These are phyloP conservation scores for Blumeria hordei DNA, from an alignment of 2,329 filamentous ascomycete species.

Conservation along the genomic window DNA sequence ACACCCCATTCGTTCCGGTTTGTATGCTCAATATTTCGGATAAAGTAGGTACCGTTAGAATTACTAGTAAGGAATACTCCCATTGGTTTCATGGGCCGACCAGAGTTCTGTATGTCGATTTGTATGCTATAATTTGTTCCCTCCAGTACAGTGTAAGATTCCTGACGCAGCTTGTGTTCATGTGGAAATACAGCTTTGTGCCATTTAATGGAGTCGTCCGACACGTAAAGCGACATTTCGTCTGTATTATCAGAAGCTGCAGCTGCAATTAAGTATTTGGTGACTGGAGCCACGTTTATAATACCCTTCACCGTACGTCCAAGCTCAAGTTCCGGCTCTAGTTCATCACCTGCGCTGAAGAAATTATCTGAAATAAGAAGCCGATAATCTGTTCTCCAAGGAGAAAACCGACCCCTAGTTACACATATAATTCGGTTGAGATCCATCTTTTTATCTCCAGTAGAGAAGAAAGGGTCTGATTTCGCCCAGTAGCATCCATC, in stretches of 20 bases:
- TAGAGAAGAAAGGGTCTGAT: slow-evolving; percentile 46
- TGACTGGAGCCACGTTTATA: slow-evolving; percentile 59
- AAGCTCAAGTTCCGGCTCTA: slow-evolving; percentile 54
- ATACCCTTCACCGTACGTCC: slow-evolving; percentile 55
- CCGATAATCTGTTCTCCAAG: slow-evolving; percentile 48
- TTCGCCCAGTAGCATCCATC: slow-evolving; percentile 76
- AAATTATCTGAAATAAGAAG: slow-evolving; percentile 64
- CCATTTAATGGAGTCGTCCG: slow-evolving; percentile 64
- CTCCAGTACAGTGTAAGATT: slow-evolving; percentile 82
- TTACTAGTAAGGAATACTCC: slow-evolving; percentile 88
- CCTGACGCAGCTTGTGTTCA: slow-evolving; percentile 55
- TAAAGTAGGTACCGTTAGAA: slow-evolving; percentile 92
- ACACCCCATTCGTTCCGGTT: slow-evolving; percentile 55
- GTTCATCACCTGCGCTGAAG: slow-evolving; percentile 39
- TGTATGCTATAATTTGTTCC: slow-evolving; percentile 97
- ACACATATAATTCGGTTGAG: slow-evolving; percentile 59
- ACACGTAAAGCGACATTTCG: slow-evolving; percentile 81
- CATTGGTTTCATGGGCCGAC: slow-evolving; percentile 40
- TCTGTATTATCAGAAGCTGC: slow-evolving; percentile 56
- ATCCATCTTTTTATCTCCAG: slow-evolving; percentile 39
- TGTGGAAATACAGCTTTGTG: slow-evolving; percentile 74
- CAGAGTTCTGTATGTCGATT: slow-evolving; percentile 60
- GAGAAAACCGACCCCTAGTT: slow-evolving; percentile 45
- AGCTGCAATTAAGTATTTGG: slow-evolving; percentile 68
- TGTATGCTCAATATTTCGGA: slow-evolving; percentile 72